Evolutionary conservation across 2,329 filamentous ascomycete genomes (phyloP).

Genomic region (Colletotrichum neosansevieriae): DNA sequence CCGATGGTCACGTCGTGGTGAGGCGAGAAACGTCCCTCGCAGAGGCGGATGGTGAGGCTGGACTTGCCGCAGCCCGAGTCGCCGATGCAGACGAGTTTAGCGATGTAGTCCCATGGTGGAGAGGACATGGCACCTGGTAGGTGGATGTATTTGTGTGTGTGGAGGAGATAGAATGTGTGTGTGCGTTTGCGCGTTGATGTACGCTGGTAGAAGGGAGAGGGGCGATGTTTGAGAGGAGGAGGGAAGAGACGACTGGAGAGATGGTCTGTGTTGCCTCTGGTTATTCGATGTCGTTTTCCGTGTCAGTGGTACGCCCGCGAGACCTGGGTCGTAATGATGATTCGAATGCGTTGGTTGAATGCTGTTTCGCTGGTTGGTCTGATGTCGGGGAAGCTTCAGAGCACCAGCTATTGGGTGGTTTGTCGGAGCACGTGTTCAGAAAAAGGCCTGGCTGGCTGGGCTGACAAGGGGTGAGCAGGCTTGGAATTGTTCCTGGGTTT

Average conservation of each 20-base stretch:
- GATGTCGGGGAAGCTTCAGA: constrained; percentile 35
- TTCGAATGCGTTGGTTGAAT: constrained; percentile 18
- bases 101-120: constrained; percentile 96
- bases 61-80: constrained; percentile 98
- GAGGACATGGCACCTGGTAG: constrained; percentile 61
- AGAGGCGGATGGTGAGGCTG: constrained; percentile 91
- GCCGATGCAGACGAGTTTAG: constrained; percentile 97
- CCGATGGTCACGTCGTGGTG: constrained; percentile 98
- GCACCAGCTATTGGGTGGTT: constrained; percentile 22
- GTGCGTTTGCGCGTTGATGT: neutral
- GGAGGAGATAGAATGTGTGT: constrained; percentile 16
- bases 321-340: constrained; percentile 11
- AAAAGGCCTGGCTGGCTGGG: constrained; percentile 14
- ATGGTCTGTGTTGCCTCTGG: constrained; percentile 25
- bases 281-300: constrained; percentile 3
- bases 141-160: too few species aligned
- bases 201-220: constrained; percentile 10
- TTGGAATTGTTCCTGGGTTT: constrained; percentile 4
- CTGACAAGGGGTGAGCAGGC: constrained; percentile 1
- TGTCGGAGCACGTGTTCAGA: constrained; percentile 38
- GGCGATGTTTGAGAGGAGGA: neutral
- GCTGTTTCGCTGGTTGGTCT: constrained; percentile 31
- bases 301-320: constrained; percentile 11
- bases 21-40: constrained; percentile 93
- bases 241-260: neutral